Conservation (phyloP, 106 monocot genomes). For the Allium sativum region DNA sequence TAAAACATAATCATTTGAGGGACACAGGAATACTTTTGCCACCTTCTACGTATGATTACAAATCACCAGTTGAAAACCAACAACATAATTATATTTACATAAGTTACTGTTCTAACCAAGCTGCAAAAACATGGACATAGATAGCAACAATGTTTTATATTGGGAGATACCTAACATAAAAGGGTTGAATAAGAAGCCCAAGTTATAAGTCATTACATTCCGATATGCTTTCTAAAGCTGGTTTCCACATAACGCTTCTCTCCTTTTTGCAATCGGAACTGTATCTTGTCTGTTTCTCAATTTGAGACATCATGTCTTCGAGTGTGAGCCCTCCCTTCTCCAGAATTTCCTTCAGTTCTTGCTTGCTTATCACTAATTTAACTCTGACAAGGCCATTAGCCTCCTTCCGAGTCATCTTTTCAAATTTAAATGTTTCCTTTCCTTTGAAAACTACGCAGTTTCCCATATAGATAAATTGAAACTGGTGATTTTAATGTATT, state of each 20-base stretch:
- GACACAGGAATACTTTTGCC: too few relatives aligned
- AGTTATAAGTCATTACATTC: conserved; percentile 20
- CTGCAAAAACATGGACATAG: too few relatives aligned
- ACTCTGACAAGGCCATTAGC: conserved; percentile 14
- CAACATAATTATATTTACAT: too few relatives aligned
- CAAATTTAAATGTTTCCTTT: background rate
- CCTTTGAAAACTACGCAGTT: conserved; percentile 32
- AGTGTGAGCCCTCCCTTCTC: conserved; percentile 15
- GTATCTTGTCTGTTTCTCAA: background rate
- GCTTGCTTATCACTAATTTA: conserved; percentile 37
- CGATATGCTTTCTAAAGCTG: conserved; percentile 53
- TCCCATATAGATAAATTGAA: conserved; percentile 26
- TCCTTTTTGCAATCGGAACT: background rate
- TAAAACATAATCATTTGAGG: too few relatives aligned
- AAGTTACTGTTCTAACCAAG: too few relatives aligned
- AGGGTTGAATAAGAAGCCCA: background rate
- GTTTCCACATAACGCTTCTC: conserved; percentile 32
- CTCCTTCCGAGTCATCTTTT: background rate
- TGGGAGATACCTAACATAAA: background rate
- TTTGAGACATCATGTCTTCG: conserved; percentile 15
- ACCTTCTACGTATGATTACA: too few relatives aligned
- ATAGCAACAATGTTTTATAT: too few relatives aligned
- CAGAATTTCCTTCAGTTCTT: conserved; percentile 34
- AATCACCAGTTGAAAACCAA: too few relatives aligned
- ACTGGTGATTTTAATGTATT: background rate